These are phyloP conservation scores for Larix kaempferi DNA, from an alignment of 75 land plant genomes.

Conservation along the genomic window DNA sequence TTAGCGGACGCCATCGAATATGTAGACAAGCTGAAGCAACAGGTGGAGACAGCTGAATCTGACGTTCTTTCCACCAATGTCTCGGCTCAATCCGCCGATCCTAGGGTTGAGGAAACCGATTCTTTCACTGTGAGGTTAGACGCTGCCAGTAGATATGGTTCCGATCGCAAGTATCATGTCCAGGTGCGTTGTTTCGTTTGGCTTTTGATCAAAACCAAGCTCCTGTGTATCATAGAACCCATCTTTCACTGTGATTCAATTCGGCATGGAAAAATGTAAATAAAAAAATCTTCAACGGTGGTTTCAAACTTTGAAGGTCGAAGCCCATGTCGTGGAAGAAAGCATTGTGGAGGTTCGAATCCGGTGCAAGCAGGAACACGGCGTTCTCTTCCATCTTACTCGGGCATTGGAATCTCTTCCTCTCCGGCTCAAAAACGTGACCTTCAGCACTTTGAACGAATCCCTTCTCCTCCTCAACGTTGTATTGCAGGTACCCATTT, in stretches of 20 bases:
- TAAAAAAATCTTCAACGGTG: too few relatives aligned
- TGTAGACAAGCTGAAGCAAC: constrained; percentile 56
- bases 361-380: constrained; percentile 3
- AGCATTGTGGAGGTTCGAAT: constrained; percentile 1
- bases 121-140: neutral
- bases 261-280: too few relatives aligned
- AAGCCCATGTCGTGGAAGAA: neutral
- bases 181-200: neutral
- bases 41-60: constrained; percentile 27
- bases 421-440: neutral
- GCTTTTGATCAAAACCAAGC: too few relatives aligned
- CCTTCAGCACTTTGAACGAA: constrained; percentile 1
- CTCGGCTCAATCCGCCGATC: neutral
- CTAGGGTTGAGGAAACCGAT: neutral
- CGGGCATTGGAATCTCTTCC: neutral
- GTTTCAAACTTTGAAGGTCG: neutral
- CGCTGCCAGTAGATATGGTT: constrained; percentile 3
- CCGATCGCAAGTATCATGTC: neutral
- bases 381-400: constrained; percentile 4
- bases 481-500: neutral
- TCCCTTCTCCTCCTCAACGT: constrained; percentile 6
- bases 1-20: constrained; percentile 78
- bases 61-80: neutral
- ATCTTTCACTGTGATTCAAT: too few relatives aligned
- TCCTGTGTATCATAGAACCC: too few relatives aligned